Evolutionary conservation across 2,329 filamentous ascomycete genomes (phyloP), one percentile per base, ranked within the genome.

Genomic region (Nannizzia gypsea): DNA sequence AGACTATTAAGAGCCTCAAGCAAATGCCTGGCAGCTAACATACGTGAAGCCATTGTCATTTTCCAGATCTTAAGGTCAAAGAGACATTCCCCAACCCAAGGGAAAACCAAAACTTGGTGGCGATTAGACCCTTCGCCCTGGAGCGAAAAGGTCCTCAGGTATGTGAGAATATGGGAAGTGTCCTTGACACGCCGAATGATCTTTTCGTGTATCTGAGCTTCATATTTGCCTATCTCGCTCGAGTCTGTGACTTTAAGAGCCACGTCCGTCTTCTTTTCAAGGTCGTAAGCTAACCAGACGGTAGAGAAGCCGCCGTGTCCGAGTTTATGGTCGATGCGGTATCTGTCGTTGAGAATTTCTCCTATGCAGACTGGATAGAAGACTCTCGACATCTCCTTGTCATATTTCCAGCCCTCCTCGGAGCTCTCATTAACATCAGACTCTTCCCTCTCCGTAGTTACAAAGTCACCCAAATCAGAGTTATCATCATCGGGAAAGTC

Each of bases 271-370:
- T 61, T 42, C 40, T 52, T 56, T 58, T 58, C 34, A 42, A 61
- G 42, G 55, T 61, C 59, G 46, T 56, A 55, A 22, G 59, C 59
- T 34, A 61, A 28, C 59, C 59, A 61, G 48, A 61, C 59, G 40
- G 56, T 58, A 40, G 59, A 59, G 50, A 61, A 61, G 56, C 38
- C 59, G 8, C 59, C 59, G 38, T 58, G 40, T 20, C 56, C 56
- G 36, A 61, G 52, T 50, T 61, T 58, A 59, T 61, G 59, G 28
- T 50, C 56, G 44, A 61, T 46, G 54, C 59, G 56, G 54, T 61
- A 61, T 59, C 59, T 59, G 42, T 58, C 44, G 40, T 44, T 38
- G 22, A 61, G 24, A 34, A 36, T 46, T 55, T 61, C 59, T 59
- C 59, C 59, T 36, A 59, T 44, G 46, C 56, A 58, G 44, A 61